phyloP scores from a whole-genome alignment of 1,284 basidiomycete genomes.

The Melanopsichium pennsylvanicum region DNA sequence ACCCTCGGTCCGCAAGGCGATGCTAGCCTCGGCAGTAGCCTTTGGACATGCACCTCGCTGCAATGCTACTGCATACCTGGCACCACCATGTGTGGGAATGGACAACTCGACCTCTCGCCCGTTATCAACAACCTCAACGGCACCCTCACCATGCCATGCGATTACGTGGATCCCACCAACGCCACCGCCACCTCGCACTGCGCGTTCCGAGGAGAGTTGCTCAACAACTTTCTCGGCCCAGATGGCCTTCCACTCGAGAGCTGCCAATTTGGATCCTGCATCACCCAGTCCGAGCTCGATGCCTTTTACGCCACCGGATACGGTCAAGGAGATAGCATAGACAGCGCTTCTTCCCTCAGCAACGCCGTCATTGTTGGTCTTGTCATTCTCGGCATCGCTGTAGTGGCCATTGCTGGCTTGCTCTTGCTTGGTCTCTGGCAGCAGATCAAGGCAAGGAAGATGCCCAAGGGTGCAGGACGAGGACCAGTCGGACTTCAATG shows the following conservation, averaged over 20 bases:
- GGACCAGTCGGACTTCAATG: constrained; percentile 46
- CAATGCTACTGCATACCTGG: constrained; percentile 56
- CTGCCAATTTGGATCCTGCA: constrained; percentile 48
- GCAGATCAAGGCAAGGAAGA: constrained; percentile 29
- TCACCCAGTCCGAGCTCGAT: constrained; percentile 45
- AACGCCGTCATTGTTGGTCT: constrained; percentile 50
- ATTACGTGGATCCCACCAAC: constrained; percentile 49
- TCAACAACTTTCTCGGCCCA: constrained; percentile 47
- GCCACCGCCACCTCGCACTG: constrained; percentile 25
- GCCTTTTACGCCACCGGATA: constrained; percentile 29
- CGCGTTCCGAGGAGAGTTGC: constrained; percentile 41
- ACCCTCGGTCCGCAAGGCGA: constrained; percentile 14
- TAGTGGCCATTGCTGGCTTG: constrained; percentile 26
- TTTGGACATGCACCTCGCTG: constrained; percentile 46
- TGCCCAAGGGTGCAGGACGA: constrained; percentile 12
- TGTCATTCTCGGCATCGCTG: constrained; percentile 42
- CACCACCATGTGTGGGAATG: constrained; percentile 44
- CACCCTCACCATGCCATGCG: constrained; percentile 51
- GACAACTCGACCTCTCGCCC: constrained; percentile 34
- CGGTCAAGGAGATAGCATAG: constrained; percentile 5
- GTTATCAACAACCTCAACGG: constrained; percentile 53
- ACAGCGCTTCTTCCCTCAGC: constrained; percentile 24
- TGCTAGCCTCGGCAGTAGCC: constrained; percentile 27
- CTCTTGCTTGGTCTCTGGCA: constrained; percentile 30
- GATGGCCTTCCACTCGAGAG: constrained; percentile 43